These are phyloP conservation scores for Boletus reticulatus DNA, from an alignment of 768 basidiomycete species.

Conservation along the genomic window DNA sequence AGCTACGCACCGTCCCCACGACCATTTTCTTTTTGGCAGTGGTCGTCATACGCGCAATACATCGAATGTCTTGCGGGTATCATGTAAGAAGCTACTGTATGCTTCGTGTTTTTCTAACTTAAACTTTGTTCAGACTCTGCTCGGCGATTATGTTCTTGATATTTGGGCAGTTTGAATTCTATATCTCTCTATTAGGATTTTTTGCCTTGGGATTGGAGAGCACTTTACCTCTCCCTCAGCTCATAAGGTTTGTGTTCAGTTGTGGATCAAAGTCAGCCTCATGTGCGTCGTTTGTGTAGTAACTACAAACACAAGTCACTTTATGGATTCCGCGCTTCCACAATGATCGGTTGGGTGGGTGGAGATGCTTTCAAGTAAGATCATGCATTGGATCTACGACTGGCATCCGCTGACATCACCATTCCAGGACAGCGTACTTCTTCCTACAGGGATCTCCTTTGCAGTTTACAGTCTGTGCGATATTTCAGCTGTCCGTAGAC, in stretches of 20 bases:
- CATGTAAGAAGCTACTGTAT: conserved; percentile 46
- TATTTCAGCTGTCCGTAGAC: conserved; percentile 83
- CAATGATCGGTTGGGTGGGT: conserved; percentile 78
- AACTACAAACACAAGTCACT: conserved; percentile 77
- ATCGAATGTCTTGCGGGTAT: conserved; percentile 79
- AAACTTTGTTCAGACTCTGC: conserved; percentile 43
- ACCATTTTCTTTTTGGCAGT: conserved; percentile 83
- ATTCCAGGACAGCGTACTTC: conserved; percentile 70
- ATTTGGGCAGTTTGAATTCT: conserved; percentile 60
- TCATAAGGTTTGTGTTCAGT: conserved; percentile 56
- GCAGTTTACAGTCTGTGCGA: conserved; percentile 80
- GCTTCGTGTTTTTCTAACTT: conserved; percentile 6
- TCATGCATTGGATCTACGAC: conserved; percentile 6
- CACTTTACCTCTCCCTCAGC: conserved; percentile 81
- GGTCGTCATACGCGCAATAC: conserved; percentile 73
- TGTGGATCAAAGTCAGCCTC: conserved; percentile 12
- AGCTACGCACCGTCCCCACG: conserved; percentile 56
- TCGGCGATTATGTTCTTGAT: conserved; percentile 75
- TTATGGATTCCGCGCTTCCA: conserved; percentile 83
- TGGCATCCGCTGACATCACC: conserved; percentile 16
- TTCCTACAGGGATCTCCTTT: conserved; percentile 69
- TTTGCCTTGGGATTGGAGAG: conserved; percentile 81
- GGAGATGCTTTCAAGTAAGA: conserved; percentile 83
- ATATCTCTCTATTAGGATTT: conserved; percentile 67
- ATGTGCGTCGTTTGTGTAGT: conserved; percentile 38